Percentiles rank a stretch among this genome's conserved stretches.
These are phyloP conservation scores for Pichia occidentalis DNA, from an alignment of 805 yeast species.

Conservation along the genomic window DNA sequence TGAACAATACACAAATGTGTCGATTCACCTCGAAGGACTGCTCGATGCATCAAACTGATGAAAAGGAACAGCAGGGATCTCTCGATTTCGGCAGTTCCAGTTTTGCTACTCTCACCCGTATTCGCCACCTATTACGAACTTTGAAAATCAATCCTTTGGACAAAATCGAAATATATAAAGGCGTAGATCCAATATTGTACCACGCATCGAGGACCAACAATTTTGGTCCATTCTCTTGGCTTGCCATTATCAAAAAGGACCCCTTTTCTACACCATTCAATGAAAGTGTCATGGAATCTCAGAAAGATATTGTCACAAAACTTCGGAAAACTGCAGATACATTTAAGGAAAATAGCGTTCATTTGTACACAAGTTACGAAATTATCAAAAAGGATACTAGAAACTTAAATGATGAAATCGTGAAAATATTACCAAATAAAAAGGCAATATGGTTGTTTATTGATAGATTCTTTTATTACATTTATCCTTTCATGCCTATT, in stretches of 20 bases:
- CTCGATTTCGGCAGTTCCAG: too few species aligned
- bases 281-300: constrained; percentile 23
- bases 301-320: constrained; percentile 9
- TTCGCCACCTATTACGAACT: not conserved
- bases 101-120: too few species aligned
- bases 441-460: constrained; percentile 39
- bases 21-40: too few species aligned
- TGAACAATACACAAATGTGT: too few species aligned
- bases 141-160: constrained; percentile 30
- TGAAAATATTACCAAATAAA: constrained; percentile 35
- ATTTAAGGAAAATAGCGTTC: too few species aligned
- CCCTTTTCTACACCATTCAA: constrained; percentile 29
- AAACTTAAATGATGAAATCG: constrained; percentile 24
- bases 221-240: constrained; percentile 47
- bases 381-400: constrained; percentile 17
- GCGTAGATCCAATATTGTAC: constrained; percentile 36
- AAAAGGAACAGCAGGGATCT: too few species aligned
- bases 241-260: constrained; percentile 42
- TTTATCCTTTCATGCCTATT: constrained; percentile 44
- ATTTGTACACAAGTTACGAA: constrained; percentile 6
- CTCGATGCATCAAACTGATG: too few species aligned
- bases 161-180: constrained; percentile 35
- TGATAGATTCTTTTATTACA: constrained; percentile 37
- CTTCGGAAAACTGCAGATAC: too few species aligned
- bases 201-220: constrained; percentile 35